Conservation (phyloP, 768 basidiomycete species). For the Boletus sensibilis region DNA sequence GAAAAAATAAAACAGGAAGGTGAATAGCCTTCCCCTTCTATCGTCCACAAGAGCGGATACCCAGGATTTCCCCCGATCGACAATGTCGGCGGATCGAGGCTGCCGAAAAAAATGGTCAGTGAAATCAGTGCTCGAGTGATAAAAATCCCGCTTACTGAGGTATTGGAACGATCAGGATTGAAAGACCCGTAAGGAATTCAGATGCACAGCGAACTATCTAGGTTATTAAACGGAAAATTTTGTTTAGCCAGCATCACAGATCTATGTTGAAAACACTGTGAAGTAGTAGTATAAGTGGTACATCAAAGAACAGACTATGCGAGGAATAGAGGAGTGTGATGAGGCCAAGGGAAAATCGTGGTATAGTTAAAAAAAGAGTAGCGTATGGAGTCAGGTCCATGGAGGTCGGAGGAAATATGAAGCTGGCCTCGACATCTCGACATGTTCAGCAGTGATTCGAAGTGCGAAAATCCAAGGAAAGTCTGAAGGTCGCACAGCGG, state of each 20-base stretch:
- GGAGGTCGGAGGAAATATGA: conserved; percentile 21
- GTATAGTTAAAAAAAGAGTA: conserved; percentile 33
- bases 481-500: conserved; percentile 13
- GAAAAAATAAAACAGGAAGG: conserved; percentile 1
- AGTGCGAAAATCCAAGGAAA: conserved; percentile 10
- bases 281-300: conserved; percentile 25
- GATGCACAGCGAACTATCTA: conserved; percentile 26
- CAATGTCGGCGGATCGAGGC: not conserved
- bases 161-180: conserved; percentile 7
- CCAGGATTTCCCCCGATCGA: not conserved
- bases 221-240: conserved; percentile 22
- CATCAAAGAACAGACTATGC: conserved; percentile 34
- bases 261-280: conserved; percentile 28
- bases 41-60: not conserved
- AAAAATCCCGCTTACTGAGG: conserved; percentile 24
- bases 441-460: conserved; percentile 11
- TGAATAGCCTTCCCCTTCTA: not conserved
- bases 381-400: conserved; percentile 26
- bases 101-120: conserved; percentile 19
- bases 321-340: conserved; percentile 18
- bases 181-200: conserved; percentile 13
- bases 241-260: conserved; percentile 20
- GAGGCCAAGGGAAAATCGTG: conserved; percentile 17
- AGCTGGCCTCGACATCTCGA: conserved; percentile 18
- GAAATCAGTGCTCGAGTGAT: not conserved